A percentile compares a stretch with the other conserved stretches of the same genome.
phyloP scores from a whole-genome alignment of 1,139 yeast species.

The Taiozyma sp. region DNA sequence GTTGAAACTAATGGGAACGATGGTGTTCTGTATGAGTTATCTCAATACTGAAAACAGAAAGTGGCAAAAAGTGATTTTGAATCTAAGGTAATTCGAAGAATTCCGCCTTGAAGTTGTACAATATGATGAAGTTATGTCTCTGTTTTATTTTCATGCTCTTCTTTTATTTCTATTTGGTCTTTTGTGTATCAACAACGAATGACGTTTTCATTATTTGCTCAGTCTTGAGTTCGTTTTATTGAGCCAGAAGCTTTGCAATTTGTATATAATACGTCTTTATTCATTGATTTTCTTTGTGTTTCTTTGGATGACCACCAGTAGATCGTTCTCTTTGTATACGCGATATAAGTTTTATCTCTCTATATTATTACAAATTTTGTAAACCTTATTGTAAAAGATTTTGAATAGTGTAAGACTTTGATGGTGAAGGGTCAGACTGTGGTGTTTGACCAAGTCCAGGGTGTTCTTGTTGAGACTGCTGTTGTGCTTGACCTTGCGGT shows the following conservation, averaged over 20 bases:
- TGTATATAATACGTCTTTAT: not conserved
- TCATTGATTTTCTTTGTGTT: not conserved
- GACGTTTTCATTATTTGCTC: not conserved
- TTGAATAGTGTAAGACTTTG: not conserved
- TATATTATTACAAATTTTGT: not conserved
- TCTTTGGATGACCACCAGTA: not conserved
- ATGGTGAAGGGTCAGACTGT: slow-evolving; percentile 1
- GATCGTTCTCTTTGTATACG: not conserved
- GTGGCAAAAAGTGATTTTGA: not conserved
- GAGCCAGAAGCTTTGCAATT: no score
- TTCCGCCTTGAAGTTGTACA: not conserved
- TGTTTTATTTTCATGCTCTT: not conserved
- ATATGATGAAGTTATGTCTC: not conserved
- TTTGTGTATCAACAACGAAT: not conserved
- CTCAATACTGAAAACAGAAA: not conserved
- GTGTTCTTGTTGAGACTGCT: not conserved
- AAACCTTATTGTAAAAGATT: not conserved
- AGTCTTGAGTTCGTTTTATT: no score
- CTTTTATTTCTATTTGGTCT: not conserved
- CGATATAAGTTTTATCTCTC: not conserved
- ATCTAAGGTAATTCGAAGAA: not conserved
- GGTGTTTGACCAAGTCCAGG: not conserved
- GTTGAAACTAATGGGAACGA: not conserved
- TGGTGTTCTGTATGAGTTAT: not conserved
- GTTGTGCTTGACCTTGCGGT: not conserved